Evolutionary conservation across 2,329 filamentous ascomycete genomes (phyloP).

Genomic region (Fusarium sp.): DNA sequence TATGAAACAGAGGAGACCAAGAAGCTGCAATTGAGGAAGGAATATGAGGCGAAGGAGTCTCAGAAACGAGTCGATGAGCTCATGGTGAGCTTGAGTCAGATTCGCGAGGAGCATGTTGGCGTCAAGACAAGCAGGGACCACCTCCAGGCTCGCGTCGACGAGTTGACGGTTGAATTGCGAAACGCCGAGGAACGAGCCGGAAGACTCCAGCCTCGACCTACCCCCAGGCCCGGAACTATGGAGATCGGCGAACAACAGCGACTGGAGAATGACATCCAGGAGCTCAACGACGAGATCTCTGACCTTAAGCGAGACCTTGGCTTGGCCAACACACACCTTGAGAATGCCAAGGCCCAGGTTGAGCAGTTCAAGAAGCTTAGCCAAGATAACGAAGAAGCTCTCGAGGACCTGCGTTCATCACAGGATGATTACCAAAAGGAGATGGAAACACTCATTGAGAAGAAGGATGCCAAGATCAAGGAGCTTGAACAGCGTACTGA

Average conservation of each 20-base stretch:
- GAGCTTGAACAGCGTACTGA: conserved; percentile 86
- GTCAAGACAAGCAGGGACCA: conserved; percentile 90
- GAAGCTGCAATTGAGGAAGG: conserved; percentile 82
- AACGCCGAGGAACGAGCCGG: conserved; percentile 88
- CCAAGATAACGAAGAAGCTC: conserved; percentile 85
- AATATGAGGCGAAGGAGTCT: conserved; percentile 87
- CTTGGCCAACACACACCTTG: conserved; percentile 79
- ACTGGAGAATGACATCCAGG: conserved; percentile 73
- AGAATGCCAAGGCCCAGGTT: conserved; percentile 80
- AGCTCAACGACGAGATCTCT: conserved; percentile 82
- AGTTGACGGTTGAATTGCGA: conserved; percentile 86
- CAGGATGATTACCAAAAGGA: conserved; percentile 90
- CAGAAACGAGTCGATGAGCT: conserved; percentile 95
- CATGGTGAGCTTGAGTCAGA: conserved; percentile 78
- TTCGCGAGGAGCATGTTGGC: conserved; percentile 85
- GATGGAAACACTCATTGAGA: conserved; percentile 75
- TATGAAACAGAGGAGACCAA: conserved; percentile 86
- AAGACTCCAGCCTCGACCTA: conserved; percentile 81
- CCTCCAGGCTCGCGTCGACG: conserved; percentile 86
- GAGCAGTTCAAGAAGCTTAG: conserved; percentile 91
- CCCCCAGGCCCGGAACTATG: conserved; percentile 62
- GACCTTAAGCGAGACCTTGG: conserved; percentile 90
- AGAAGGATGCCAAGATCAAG: conserved; percentile 81
- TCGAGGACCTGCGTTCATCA: conserved; percentile 79
- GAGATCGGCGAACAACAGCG: conserved; percentile 57